phyloP scores from a whole-genome alignment of 2,329 filamentous ascomycete genomes.

The Colletotrichum acutatum region DNA sequence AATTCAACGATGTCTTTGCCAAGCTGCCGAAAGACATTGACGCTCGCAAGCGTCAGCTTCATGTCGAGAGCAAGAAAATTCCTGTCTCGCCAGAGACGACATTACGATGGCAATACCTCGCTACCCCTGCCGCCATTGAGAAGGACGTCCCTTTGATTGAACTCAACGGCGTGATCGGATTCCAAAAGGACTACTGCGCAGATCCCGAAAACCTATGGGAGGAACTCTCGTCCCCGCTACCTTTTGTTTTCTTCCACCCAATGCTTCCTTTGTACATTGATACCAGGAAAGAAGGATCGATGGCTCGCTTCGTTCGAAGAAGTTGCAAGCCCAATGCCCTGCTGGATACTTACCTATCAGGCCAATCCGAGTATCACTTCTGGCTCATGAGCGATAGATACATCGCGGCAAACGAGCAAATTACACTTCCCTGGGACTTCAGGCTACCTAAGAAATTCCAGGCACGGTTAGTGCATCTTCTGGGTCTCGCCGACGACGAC shows the following conservation, averaged over 20 bases:
- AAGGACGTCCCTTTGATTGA: slow-evolving; percentile 72
- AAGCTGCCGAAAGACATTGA: slow-evolving; percentile 56
- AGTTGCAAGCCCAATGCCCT: slow-evolving; percentile 93
- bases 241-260: slow-evolving; percentile 89
- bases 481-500: slow-evolving; percentile 73
- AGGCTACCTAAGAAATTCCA: slow-evolving; percentile 66
- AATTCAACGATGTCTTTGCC: slow-evolving; percentile 76
- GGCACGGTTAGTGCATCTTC: slow-evolving; percentile 65
- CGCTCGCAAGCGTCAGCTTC: slow-evolving; percentile 53
- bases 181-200: slow-evolving; percentile 77
- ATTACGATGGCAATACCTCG: slow-evolving; percentile 77
- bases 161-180: slow-evolving; percentile 81
- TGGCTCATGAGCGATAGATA: slow-evolving; percentile 88
- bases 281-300: slow-evolving; percentile 86
- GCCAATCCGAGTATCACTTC: slow-evolving; percentile 85
- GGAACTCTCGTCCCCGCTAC: slow-evolving; percentile 71
- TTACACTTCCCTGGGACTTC: slow-evolving; percentile 76
- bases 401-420: slow-evolving; percentile 73
- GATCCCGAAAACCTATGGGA: slow-evolving; percentile 75
- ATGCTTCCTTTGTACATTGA: slow-evolving; percentile 92
- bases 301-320: slow-evolving; percentile 87
- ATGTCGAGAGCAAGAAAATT: slow-evolving; percentile 64
- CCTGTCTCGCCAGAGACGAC: slow-evolving; percentile 59
- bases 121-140: slow-evolving; percentile 60
- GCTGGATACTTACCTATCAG: slow-evolving; percentile 86